Base-by-base conservation (phyloP, 345 rosid genomes). In the Corchorus olitorius region DNA sequence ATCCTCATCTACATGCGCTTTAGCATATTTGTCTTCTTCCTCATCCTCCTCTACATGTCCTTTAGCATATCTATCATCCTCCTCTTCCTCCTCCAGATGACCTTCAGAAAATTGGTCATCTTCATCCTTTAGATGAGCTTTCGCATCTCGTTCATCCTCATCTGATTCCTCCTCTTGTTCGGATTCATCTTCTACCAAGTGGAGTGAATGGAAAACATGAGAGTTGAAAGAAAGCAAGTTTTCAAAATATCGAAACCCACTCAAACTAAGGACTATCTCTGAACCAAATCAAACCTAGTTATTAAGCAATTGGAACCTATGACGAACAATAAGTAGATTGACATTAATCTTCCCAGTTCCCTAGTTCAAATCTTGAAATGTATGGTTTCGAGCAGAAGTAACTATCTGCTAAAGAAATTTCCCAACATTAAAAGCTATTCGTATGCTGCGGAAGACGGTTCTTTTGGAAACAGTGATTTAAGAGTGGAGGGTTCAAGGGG, bases 1-100 rank as follows among this genome's bases (percentile, higher is more conserved):
- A 75, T 87, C 88, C 50, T 91, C 91, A 61, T 88, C 90, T 54
- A 65, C 9, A 62, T 79, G 83, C 76, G 91, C 81, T 76, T 73
- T 79, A 0, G 75, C 79, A 65, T 66, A 76, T 39, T 73, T 72
- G 73, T 89, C 93, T 60, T 79, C 75, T 62, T 89, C 90, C 33
- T 84, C 88, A 27, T 27, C 53, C 62, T 35, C 49, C 54, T 59
- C 68, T 0, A 22, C 52, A 17, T 80, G 80, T 73, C 86, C 77
- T 78, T 72, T 83, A 8, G 65, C 75, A 81, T 67, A 52, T 17
- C 76, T 81, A 63, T 82, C 83, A 54, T 87, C 90, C 50, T 89
- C 91, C 64, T 89, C 88, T 52, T 89, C 91, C 64, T 88, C 88
- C 62, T 81, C 81, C 8, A 76, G 5, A 70, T 82, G 82, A 77